A percentile compares a stretch with the other conserved stretches of the same genome.
Evolutionary conservation across 106 monocot species (phyloP).

Genomic region (Allium cepa): DNA sequence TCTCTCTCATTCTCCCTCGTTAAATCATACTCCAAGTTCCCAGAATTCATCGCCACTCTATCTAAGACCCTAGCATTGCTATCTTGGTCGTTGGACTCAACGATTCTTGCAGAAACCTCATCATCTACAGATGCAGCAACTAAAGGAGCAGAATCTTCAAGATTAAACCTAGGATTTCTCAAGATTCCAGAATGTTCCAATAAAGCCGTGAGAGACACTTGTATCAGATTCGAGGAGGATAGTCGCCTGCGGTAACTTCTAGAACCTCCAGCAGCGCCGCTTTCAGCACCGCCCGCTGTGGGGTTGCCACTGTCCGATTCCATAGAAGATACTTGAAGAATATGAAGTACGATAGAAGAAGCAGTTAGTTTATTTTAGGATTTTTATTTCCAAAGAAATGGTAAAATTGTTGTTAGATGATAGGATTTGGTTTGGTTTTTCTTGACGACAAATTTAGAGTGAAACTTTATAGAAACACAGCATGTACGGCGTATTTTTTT

Average conservation of each 20-base stretch:
- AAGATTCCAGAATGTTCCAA: slow-evolving; percentile 81
- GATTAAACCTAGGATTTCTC: slow-evolving; percentile 27
- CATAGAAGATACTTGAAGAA: neutral
- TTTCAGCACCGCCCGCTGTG: neutral
- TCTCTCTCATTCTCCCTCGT: slow-evolving; percentile 15
- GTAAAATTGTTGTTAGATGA: too few relatives aligned
- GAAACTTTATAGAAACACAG: too few relatives aligned
- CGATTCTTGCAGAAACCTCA: slow-evolving; percentile 75
- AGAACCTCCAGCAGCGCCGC: slow-evolving; percentile 7
- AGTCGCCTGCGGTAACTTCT: slow-evolving; percentile 48
- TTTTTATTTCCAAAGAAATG: too few relatives aligned
- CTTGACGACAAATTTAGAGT: too few relatives aligned
- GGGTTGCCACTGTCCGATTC: slow-evolving; percentile 24
- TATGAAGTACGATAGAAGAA: too few relatives aligned
- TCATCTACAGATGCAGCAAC: slow-evolving; percentile 25
- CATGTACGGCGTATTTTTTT: too few relatives aligned
- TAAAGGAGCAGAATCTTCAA: slow-evolving; percentile 21
- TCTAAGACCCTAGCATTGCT: slow-evolving; percentile 23
- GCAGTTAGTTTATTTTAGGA: too few relatives aligned
- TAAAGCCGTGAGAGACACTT: slow-evolving; percentile 58
- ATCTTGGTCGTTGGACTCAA: slow-evolving; percentile 59
- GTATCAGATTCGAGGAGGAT: slow-evolving; percentile 60
- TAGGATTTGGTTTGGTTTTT: too few relatives aligned
- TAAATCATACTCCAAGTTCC: neutral
- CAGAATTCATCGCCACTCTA: slow-evolving; percentile 1